Base-by-base conservation (phyloP, 1,139 yeast species). In the Yamadazyma spencermartinsiae region DNA sequence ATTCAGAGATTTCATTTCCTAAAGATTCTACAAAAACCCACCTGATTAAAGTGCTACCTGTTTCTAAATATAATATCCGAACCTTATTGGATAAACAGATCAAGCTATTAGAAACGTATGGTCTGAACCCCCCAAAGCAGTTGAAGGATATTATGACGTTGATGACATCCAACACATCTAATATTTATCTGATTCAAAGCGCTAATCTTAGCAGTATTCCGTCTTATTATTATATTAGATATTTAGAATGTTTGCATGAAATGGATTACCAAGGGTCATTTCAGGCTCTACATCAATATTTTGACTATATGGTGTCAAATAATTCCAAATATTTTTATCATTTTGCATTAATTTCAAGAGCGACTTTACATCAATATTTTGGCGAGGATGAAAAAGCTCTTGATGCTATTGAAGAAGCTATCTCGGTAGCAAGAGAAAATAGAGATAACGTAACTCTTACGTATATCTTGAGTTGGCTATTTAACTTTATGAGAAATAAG, bases 351-450 rank as follows among this genome's bases (percentile, higher is more conserved):
- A 72, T 89, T 13, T 82, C 89, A 10, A 65, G 86, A 36, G 96
- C 96, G 0, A 74, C 87, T 0, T 64, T 89, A 31, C 92, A 88
- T 51, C 86, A 87, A 15, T 78, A 78, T 40, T 88, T 86, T 60
- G 82, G 85, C 25, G 85, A 85, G 48, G 80, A 80, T 46, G 76
- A 74, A 19, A 87, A 86, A 46, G 95, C 96, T 0, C 60, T 86
- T 12, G 74, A 82, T 48, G 85, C 95, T 0, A 85, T 89, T 4
- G 88, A 85, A 48, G 97, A 89, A 55, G 94, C 97, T 0, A 84
- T 89, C 3, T 72, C 86, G 3, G 90, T 89, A 2, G 96, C 96
- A 0, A 68, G 97, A 49, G 96, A 89, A 52, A 83, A 86, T 51
- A 82, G 81, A 47, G 96, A 89, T 56, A 72, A 78, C 43, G 66